A percentile compares a stretch with the other conserved stretches of the same genome.
Evolutionary conservation across 2,329 filamentous ascomycete genomes (phyloP).

Genomic region (Fonsecaea pugnacius): DNA sequence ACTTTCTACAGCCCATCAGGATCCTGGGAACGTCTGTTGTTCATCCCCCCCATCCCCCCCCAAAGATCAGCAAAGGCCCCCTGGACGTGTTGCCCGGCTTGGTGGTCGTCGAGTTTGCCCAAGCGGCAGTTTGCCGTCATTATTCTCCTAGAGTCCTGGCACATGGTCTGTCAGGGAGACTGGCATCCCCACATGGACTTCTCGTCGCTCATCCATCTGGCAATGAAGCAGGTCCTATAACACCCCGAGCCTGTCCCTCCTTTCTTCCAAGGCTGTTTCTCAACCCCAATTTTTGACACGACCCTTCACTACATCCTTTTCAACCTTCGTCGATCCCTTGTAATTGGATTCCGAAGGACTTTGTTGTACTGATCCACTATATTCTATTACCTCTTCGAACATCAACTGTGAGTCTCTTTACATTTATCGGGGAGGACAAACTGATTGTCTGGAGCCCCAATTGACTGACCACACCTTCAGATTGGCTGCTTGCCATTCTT

Average conservation of each 20-base stretch:
- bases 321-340: conserved; percentile 5
- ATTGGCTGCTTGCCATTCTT: conserved; percentile 10
- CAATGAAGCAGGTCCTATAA: conserved; percentile 20
- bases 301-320: conserved; percentile 19
- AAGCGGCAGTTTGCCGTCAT: conserved; percentile 19
- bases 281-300: conserved; percentile 11
- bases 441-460: conserved; percentile 12
- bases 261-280: conserved; percentile 15
- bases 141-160: too few relatives aligned
- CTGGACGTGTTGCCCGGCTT: conserved; percentile 20
- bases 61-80: conserved; percentile 21
- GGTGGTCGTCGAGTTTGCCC: conserved; percentile 8
- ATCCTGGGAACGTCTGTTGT: not conserved
- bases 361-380: conserved; percentile 18
- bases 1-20: conserved; percentile 27
- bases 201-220: conserved; percentile 8
- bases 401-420: conserved; percentile 24
- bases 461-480: conserved; percentile 20
- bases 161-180: not conserved
- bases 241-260: conserved; percentile 19
- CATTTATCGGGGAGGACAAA: conserved; percentile 8
- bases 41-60: not conserved
- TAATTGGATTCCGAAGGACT: conserved; percentile 10
- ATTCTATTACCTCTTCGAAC: conserved; percentile 8
- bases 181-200: conserved; percentile 11